Base-by-base conservation (phyloP, 441 rosid genomes). In the Codiaeum variegatum region DNA sequence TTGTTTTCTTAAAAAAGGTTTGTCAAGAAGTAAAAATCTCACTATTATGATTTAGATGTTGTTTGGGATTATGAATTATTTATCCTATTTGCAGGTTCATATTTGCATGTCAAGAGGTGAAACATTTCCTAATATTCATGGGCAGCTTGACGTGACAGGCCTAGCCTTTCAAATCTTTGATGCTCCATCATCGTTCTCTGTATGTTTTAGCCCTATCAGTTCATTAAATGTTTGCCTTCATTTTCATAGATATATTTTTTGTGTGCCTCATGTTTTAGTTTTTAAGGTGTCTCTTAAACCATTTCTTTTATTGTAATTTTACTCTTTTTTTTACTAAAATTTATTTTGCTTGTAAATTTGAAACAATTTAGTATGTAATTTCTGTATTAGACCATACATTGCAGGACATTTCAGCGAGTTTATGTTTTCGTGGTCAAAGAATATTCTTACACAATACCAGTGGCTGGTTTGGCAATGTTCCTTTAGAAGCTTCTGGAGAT, bases 401-500 rank as follows among this genome's bases (percentile, higher is more conserved):
- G 63, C 86, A 95, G 99, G 97, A 95, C 80, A 78, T 91, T 75
- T 88, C 93, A 29, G 90, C 95, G 59, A 89, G 89, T 83, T 82
- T 95, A 79, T 87, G 93, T 66, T 95, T 95, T 83, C 98, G 98
- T 19, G 97, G 99, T 78, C 99, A 93, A 80, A 85, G 95, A 73
- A 81, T 95, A 76, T 95, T 95, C 84, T 84, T 95, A 65, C 98
- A 95, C 74, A 95, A 95, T 82, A 83, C 96, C 71, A 90, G 88
- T 83, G 99, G 99, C 73, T 89, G 94, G 97, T 95, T 90, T 87
- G 99, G 99, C 75, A 81, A 83, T 75, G 87, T 88, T 87, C 98
- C 99, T 42, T 85, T 95, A 73, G 98, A 95, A 87, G 97, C 98
- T 85, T 95, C 99, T 77, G 99, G 99, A 84, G 98, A 95, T 86